Evolutionary conservation across 2,329 filamentous ascomycete species (phyloP), one percentile per base, ranked within the genome.

Genomic region (Torrubiella hemipterigena): DNA sequence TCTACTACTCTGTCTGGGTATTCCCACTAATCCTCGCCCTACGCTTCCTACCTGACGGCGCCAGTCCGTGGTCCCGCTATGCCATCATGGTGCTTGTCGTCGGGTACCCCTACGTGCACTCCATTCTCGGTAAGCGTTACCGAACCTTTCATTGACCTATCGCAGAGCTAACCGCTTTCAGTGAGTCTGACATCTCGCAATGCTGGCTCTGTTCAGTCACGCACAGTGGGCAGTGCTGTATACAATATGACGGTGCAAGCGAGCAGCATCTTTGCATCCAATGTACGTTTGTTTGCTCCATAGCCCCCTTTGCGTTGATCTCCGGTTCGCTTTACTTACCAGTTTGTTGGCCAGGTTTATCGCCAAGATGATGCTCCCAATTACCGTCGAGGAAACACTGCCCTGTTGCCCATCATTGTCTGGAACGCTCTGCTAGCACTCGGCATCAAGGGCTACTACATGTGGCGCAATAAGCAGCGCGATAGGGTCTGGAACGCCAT

Each of bases 161-260:
- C 15, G 16, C 10, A 12, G 20, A 14, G 8, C 4, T 6, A 20
- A 20, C 22, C 30, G 22, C 3, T 20, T 15, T 7, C 17, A 17
- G 24, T 27, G 10, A 32, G 25, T 11, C 16, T 33, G 2, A 33
- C 30, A 10, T 36, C 34, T 1, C 55, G 68, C 30, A 81, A 81
- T 42, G 66, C 72, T 1, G 73, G 74, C 33, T 61, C 65, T 1
- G 75, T 80, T 2, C 61, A 73, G 3, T 69, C 69, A 2, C 56
- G 76, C 4, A 72, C 75, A 2, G 71, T 81, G 4, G 70, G 71
- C 0, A 67, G 71, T 1, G 75, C 72, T 0, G 52, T 73, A n/a
- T 79, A 79, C 50, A 79, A 78, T 43, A 67, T 67, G 60, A 59
- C 52, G 17, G 55, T 61, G 3, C 63, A 67, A 40, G 51, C 55